Conservation (phyloP, 2,329 filamentous ascomycete genomes). For the Drechslera avenae region DNA sequence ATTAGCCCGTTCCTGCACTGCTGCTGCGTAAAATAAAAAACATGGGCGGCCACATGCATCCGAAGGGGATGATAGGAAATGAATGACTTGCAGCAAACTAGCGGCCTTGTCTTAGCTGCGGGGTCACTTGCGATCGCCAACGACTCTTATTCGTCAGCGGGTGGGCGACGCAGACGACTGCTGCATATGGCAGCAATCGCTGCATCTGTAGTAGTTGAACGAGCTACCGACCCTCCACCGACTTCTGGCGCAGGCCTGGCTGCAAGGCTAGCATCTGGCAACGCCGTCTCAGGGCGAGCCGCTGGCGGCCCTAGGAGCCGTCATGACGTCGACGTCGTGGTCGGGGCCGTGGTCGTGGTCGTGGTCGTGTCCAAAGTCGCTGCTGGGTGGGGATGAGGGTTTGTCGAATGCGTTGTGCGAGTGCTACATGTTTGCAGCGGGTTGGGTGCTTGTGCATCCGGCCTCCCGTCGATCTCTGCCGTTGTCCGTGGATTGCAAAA, state of each 20-base stretch:
- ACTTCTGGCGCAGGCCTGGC: neutral
- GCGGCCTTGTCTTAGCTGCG: constrained; percentile 35
- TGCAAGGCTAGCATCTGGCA: constrained; percentile 2
- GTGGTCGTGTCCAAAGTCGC: no score
- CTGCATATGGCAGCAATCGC: constrained; percentile 19
- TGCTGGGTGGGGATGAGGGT: constrained; percentile 2
- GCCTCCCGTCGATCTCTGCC: neutral
- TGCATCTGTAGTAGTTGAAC: constrained; percentile 23
- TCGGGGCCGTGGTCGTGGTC: no score
- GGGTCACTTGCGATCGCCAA: constrained; percentile 28
- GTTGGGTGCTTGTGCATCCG: constrained; percentile 6
- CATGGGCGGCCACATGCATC: constrained; percentile 25
- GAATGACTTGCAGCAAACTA: constrained; percentile 48
- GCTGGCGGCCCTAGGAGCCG: constrained; percentile 2
- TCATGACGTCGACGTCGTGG: constrained; percentile 10
- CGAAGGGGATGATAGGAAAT: constrained; percentile 36
- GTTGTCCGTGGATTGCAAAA: neutral
- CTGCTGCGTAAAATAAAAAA: constrained; percentile 7
- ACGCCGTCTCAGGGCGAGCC: constrained; percentile 1
- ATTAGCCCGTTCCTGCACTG: constrained; percentile 34
- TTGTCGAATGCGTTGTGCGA: constrained; percentile 12
- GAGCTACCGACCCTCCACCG: constrained; percentile 1
- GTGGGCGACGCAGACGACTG: constrained; percentile 13
- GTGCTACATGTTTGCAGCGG: constrained; percentile 18
- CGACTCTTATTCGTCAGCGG: constrained; percentile 30